Evolutionary conservation across 2,329 filamentous ascomycete genomes (phyloP).

Genomic region (Fusarium humuli): DNA sequence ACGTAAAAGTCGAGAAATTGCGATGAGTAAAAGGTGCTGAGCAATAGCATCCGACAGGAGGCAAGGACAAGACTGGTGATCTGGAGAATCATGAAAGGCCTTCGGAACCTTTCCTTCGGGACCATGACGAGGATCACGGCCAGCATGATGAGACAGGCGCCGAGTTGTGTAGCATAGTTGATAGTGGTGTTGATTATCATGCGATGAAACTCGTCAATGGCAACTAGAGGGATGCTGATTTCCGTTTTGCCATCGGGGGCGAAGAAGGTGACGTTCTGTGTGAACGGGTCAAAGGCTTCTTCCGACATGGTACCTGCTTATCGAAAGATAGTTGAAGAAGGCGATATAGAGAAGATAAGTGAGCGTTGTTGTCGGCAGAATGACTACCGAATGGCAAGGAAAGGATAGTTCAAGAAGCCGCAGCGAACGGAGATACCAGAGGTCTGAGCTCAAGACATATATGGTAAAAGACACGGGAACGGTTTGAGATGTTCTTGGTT

Average conservation of each 20-base stretch:
- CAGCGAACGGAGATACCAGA: slow-evolving; percentile 13
- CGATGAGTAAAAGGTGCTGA: slow-evolving; percentile 70
- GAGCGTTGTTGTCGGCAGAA: not conserved
- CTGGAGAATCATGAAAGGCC: slow-evolving; percentile 75
- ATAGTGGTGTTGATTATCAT: slow-evolving; percentile 58
- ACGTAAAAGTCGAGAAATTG: slow-evolving; percentile 72
- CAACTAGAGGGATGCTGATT: slow-evolving; percentile 49
- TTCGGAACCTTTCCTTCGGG: slow-evolving; percentile 71
- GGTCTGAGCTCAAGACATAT: slow-evolving; percentile 23
- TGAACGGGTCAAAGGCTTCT: slow-evolving; percentile 51
- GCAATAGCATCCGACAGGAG: slow-evolving; percentile 68
- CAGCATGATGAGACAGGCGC: slow-evolving; percentile 73
- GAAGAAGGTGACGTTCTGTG: slow-evolving; percentile 53
- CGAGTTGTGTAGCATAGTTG: slow-evolving; percentile 78
- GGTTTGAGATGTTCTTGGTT: slow-evolving; percentile 17
- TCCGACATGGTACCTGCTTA: slow-evolving; percentile 34
- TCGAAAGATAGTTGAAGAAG: not conserved
- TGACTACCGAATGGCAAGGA: not conserved
- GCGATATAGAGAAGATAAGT: not conserved
- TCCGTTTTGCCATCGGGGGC: slow-evolving; percentile 48
- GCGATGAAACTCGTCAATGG: slow-evolving; percentile 50
- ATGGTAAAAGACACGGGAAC: not conserved
- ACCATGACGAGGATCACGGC: slow-evolving; percentile 76
- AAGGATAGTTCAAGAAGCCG: slow-evolving; percentile 4
- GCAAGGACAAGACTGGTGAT: slow-evolving; percentile 69